A percentile compares a stretch with the other conserved stretches of the same genome.
Conservation (phyloP, 495 filamentous ascomycete species). For the Aspergillus panamensis region DNA sequence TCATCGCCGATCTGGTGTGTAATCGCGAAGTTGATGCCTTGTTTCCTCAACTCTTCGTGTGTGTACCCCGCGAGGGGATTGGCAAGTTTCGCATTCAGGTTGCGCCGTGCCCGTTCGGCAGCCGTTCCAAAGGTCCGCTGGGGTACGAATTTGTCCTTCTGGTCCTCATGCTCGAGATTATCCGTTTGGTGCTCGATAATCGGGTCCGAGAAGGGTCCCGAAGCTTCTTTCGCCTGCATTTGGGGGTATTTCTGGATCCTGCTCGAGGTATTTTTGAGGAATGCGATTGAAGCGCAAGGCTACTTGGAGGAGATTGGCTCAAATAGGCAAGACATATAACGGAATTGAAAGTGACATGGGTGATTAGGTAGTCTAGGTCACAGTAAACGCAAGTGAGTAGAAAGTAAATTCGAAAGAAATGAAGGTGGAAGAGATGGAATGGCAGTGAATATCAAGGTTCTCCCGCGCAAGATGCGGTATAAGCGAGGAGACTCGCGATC, state of each 20-base stretch:
- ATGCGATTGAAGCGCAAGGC: not conserved
- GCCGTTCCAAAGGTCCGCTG: constrained; percentile 34
- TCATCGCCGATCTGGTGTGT: constrained; percentile 58
- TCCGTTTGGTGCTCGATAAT: constrained; percentile 8
- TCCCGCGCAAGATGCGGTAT: not conserved
- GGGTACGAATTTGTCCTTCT: constrained; percentile 22
- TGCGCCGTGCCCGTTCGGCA: constrained; percentile 50
- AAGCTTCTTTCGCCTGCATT: constrained; percentile 19
- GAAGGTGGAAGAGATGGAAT: not conserved
- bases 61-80: constrained; percentile 67
- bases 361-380: not conserved
- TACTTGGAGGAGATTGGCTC: not conserved
- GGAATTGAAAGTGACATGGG: not conserved
- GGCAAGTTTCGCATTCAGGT: constrained; percentile 58
- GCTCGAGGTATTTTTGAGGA: not conserved
- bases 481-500: not conserved
- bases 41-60: constrained; percentile 54
- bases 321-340: not conserved
- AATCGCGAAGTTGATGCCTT: constrained; percentile 64
- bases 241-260: not conserved
- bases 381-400: not conserved
- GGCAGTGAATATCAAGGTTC: not conserved
- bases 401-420: not conserved
- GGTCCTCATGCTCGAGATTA: constrained; percentile 18
- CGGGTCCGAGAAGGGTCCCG: constrained; percentile 9